A percentile compares a stretch with the other conserved stretches of the same genome.
Conservation (phyloP, 192 early-diverging fungal genomes). For the Coemansia biformis region DNA sequence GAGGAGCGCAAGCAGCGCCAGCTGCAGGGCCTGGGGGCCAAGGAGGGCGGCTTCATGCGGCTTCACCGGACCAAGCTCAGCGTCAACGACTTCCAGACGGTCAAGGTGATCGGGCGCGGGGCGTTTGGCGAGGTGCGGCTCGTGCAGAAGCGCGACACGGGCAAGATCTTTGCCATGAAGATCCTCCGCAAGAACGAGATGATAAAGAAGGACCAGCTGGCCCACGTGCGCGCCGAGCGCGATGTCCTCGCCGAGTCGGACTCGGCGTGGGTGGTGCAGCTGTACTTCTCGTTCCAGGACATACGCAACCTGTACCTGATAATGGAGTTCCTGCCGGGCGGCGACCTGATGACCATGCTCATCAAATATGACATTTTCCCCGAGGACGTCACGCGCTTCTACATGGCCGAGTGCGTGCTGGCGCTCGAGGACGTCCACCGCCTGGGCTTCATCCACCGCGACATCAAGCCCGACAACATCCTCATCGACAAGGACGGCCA, state of each 20-base stretch:
- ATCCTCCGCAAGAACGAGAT: slow-evolving; percentile 93
- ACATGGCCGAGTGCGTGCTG: slow-evolving; percentile 93
- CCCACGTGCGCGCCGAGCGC: slow-evolving; percentile 96
- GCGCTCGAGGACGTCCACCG: slow-evolving; percentile 92
- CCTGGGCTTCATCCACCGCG: slow-evolving; percentile 90
- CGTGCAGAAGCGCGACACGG: slow-evolving; percentile 93
- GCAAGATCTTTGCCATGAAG: slow-evolving; percentile 99
- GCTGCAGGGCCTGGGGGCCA: slow-evolving; percentile 68
- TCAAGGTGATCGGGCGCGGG: slow-evolving; percentile 98
- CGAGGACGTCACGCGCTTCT: slow-evolving; percentile 96
- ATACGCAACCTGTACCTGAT: slow-evolving; percentile 88
- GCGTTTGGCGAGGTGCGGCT: slow-evolving; percentile 98
- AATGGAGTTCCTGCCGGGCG: slow-evolving; percentile 99
- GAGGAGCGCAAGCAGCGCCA: slow-evolving; percentile 87
- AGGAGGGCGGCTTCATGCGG: slow-evolving; percentile 92
- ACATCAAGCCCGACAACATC: slow-evolving; percentile 84
- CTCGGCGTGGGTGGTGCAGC: slow-evolving; percentile 95
- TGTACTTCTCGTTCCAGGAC: slow-evolving; percentile 99
- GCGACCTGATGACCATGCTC: slow-evolving; percentile 99
- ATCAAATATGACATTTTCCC: slow-evolving; percentile 98
- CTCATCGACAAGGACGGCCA: slow-evolving; percentile 98
- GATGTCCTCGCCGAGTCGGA: slow-evolving; percentile 95
- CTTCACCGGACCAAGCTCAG: slow-evolving; percentile 84
- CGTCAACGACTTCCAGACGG: slow-evolving; percentile 87
- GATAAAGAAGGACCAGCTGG: slow-evolving; percentile 98